Percentiles rank a stretch among this genome's conserved stretches.
phyloP scores from a whole-genome alignment of 208 protist genomes.

The Eutreptiella sp. region DNA sequence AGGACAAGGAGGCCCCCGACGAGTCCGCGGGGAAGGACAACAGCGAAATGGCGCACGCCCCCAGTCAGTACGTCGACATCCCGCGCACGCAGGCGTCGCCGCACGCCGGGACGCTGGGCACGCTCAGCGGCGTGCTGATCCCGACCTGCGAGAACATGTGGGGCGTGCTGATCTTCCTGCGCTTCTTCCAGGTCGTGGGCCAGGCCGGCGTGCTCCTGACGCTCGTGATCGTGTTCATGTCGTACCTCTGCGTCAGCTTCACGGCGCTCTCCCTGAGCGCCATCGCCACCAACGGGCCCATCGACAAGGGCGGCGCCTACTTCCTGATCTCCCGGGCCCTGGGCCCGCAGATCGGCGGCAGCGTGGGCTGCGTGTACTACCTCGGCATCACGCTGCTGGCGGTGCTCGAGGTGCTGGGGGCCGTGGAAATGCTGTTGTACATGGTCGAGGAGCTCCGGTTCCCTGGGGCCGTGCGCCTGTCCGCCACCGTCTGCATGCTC shows the following conservation, averaged over 20 bases:
- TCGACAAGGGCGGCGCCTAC: conserved; percentile 57
- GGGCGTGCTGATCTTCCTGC: conserved; percentile 36
- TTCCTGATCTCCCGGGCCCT: conserved; percentile 55
- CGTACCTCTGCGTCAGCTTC: too few species aligned
- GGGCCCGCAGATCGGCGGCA: conserved; percentile 55
- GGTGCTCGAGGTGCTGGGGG: conserved; percentile 53
- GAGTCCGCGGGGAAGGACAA: too few species aligned
- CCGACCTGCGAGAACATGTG: conserved; percentile 34
- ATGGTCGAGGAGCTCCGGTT: conserved; percentile 25
- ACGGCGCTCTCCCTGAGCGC: conserved; percentile 39
- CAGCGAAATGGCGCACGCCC: too few species aligned
- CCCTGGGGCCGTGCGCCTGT: conserved; percentile 10
- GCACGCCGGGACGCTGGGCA: conserved; percentile 18
- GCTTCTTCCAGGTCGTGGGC: conserved; percentile 34
- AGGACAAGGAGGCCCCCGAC: too few species aligned
- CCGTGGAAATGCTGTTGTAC: conserved; percentile 12
- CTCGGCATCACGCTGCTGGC: conserved; percentile 46
- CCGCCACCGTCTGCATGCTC: conserved; percentile 25
- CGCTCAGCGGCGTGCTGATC: conserved; percentile 38
- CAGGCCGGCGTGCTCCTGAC: conserved; percentile 32
- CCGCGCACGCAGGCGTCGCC: too few species aligned
- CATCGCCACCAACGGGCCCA: conserved; percentile 52
- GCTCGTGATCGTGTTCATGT: too few species aligned
- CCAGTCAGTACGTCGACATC: too few species aligned
- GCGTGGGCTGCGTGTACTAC: conserved; percentile 62